Base-by-base conservation (phyloP, 2,329 filamentous ascomycete genomes). In the Colletotrichum euphorbiae region DNA sequence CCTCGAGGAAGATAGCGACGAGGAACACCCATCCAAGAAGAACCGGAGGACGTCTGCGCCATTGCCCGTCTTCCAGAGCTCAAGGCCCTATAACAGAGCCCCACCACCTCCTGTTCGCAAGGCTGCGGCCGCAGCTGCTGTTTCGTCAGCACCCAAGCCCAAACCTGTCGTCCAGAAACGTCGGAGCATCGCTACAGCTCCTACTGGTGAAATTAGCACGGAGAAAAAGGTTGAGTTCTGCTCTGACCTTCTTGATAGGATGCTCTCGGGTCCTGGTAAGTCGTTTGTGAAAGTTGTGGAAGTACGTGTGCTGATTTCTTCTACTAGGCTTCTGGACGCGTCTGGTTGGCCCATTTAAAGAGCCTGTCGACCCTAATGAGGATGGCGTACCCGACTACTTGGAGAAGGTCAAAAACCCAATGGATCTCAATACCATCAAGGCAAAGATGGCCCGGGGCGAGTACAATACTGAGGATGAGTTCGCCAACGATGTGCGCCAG, bases 361-460 rank as follows among this genome's bases (percentile, higher is more conserved):
- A 89, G 24, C 84, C 88, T 0, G 88, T 90, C 6, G 83, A 88
- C 65, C 87, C 88, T 0, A 73, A 78, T 3, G 80, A 82, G 42
- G 87, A 90, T 70, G 84, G 84, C 17, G 85, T 89, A 2, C 87
- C 87, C 2, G 87, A 90, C 73, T 90, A 90, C 76, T 78, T 88
- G 21, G 82, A 86, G 11, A 88, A 89, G 73, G 79, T 90, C 66
- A 87, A 85, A 76, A 82, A 79, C 55, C 88, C 88, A 0, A 90
- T 90, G 87, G 87, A 89, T 71, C 82, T 90, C 3, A 80, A 77
- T 50, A 89, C 86, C 2, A 85, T 90, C 78, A 89, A 89, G 76
- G 76, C 70, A 52, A 90, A 89, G 77, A 87, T 90, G 84, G 85
- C 89, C 62, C 74, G 76, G 13, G 77, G 76, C 19, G 82, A 84